These are phyloP conservation scores for Fusarium armeniacum DNA, from an alignment of 2,329 filamentous ascomycete species.

Conservation along the genomic window DNA sequence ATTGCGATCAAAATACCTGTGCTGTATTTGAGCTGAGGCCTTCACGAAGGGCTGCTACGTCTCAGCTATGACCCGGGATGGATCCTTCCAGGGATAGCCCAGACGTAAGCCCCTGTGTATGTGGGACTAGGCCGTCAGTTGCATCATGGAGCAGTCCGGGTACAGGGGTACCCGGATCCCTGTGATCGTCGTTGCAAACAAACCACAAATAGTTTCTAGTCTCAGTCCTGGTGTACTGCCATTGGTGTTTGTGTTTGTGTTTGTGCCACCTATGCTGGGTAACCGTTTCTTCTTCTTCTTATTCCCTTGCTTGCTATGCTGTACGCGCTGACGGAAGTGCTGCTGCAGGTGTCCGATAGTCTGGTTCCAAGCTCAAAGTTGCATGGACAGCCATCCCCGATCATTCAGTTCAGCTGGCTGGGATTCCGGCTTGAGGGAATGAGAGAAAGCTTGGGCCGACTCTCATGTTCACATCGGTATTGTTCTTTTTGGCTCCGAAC, in stretches of 20 bases:
- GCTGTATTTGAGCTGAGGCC: constrained; percentile 8
- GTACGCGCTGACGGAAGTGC: constrained; percentile 29
- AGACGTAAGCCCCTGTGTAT: constrained; percentile 27
- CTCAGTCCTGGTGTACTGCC: constrained; percentile 20
- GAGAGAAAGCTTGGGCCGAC: constrained; percentile 26
- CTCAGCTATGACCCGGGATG: constrained; percentile 25
- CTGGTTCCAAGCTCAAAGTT: constrained; percentile 24
- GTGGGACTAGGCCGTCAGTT: constrained; percentile 38
- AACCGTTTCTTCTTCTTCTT: constrained; percentile 16
- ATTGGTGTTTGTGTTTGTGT: constrained; percentile 33
- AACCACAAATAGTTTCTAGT: constrained; percentile 36
- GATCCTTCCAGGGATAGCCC: constrained; percentile 34
- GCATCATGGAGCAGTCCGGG: constrained; percentile 32
- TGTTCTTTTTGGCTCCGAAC: constrained; percentile 22
- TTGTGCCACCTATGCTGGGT: constrained; percentile 13
- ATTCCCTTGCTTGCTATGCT: constrained; percentile 7
- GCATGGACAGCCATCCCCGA: constrained; percentile 15
- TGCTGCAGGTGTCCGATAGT: constrained; percentile 38
- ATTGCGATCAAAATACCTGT: constrained; percentile 16
- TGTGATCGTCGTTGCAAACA: constrained; percentile 36
- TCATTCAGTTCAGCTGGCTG: constrained; percentile 18
- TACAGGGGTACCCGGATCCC: constrained; percentile 25
- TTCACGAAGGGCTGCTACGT: constrained; percentile 29
- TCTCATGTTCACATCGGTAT: constrained; percentile 20
- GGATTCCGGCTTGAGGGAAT: constrained; percentile 19